Percentiles rank a stretch among this genome's conserved stretches.
phyloP scores from a whole-genome alignment of 2,329 filamentous ascomycete species.

The Alternaria sp. region DNA sequence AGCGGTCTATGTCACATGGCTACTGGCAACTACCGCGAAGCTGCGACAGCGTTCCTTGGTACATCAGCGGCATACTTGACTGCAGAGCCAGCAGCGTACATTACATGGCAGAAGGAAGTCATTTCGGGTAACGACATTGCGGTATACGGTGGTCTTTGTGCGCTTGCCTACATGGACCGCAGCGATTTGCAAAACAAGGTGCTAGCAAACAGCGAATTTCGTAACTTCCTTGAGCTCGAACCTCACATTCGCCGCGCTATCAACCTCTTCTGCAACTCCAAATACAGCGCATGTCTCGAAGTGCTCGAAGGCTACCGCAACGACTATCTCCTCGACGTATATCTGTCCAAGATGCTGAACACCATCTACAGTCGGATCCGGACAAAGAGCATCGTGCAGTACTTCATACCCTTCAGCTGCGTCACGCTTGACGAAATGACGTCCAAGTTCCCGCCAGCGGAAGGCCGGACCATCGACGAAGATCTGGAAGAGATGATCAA shows the following conservation, averaged over 20 bases:
- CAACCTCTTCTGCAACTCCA: conserved; percentile 85
- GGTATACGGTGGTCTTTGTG: conserved; percentile 88
- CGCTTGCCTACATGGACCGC: conserved; percentile 88
- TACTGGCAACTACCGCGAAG: conserved; percentile 67
- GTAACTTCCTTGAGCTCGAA: conserved; percentile 88
- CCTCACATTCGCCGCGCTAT: conserved; percentile 94
- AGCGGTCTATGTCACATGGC: conserved; percentile 70
- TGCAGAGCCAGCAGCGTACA: conserved; percentile 54
- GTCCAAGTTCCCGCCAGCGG: conserved; percentile 73
- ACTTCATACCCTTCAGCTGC: conserved; percentile 88
- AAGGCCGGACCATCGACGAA: conserved; percentile 63
- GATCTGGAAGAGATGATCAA: conserved; percentile 85
- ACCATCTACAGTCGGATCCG: conserved; percentile 78
- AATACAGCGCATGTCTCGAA: conserved; percentile 84
- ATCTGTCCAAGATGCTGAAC: conserved; percentile 78
- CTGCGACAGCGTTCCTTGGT: conserved; percentile 75
- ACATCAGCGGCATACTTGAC: conserved; percentile 63
- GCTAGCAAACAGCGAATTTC: conserved; percentile 85
- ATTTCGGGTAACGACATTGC: conserved; percentile 88
- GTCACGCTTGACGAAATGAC: conserved; percentile 84
- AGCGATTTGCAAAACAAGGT: conserved; percentile 77
- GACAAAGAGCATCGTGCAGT: conserved; percentile 91
- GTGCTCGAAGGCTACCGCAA: conserved; percentile 82
- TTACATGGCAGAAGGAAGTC: conserved; percentile 73
- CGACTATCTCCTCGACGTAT: conserved; percentile 91